A percentile compares a stretch with the other conserved stretches of the same genome.
Conservation (phyloP, 768 basidiomycete genomes). For the Amanita muscaria region DNA sequence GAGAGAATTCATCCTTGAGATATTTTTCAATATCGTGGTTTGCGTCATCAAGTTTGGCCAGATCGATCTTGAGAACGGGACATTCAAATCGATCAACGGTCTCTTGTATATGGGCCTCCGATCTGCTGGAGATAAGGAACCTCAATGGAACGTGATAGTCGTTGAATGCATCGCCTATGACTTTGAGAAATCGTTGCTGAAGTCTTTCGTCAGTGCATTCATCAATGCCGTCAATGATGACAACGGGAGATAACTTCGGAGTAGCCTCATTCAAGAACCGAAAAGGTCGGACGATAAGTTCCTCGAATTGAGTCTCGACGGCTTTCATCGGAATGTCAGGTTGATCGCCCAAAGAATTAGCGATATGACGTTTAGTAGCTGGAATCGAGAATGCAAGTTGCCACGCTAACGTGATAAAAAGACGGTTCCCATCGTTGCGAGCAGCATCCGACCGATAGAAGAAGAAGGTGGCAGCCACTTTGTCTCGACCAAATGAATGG, state of each 20-base stretch:
- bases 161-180: background rate
- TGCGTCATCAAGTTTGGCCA: background rate
- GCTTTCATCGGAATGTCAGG: background rate
- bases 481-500: background rate
- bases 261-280: background rate
- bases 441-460: background rate
- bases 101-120: background rate
- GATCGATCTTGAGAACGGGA: background rate
- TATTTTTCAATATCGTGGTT: too few species aligned
- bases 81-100: background rate
- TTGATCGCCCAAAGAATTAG: background rate
- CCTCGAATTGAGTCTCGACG: conserved; percentile 2
- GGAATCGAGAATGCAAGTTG: background rate
- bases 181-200: background rate
- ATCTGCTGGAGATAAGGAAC: background rate
- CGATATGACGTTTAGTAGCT: background rate
- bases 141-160: background rate
- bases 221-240: background rate
- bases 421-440: background rate
- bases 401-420: background rate
- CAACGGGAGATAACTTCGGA: background rate
- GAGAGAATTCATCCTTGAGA: too few species aligned
- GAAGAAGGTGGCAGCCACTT: conserved; percentile 3
- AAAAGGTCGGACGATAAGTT: conserved; percentile 1
- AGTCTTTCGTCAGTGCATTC: background rate